Base-by-base conservation (phyloP, 2,329 filamentous ascomycete species). In the Epichloe gansuensis region DNA sequence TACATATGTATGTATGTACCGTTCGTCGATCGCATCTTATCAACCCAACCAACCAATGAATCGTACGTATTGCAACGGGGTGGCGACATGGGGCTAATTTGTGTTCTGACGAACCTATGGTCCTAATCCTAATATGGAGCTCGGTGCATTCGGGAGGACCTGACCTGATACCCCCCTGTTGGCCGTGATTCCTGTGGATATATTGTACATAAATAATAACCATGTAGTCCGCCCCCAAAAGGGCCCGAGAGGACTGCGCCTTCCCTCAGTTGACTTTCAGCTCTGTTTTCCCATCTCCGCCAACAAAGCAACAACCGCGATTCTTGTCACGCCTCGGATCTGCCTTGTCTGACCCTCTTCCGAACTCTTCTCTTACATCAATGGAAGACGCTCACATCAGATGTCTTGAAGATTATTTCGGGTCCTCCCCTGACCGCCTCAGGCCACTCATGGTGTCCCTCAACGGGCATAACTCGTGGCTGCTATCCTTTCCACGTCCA, bases 391-490 rank as follows among this genome's bases (percentile, higher is more conserved):
- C 47, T 50, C 41, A 51, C 48, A 50, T 41, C 43, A 52, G 35
- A 54, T 54, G 51, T 53, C 53, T 54, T 54, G 53, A 54, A 52
- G 40, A 54, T 31, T 49, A 54, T 51, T 54, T 54, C 44, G 43
- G 38, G 31, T 34, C 51, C 25, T 54, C 43, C 51, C 50, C 53
- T n/a, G 53, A 51, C 49, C 51, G 51, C 17, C 52, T 53, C 17
- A 54, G 60, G 35, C 64, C 66, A 0, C 54, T 65, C 6, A 46
- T 66, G 15, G 67, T 65, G 0, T 61, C 58, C 7, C 54, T 67
- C 6, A 68, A 68, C 49, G 65, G 64, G 5, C 65, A 68, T 45
- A 63, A 63, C 15, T 63, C 63, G 35, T 68, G 66, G 66, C 54
- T 68, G 2, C 52, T 67, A 35, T 66, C 64, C 6, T 61, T 68